phyloP scores from a whole-genome alignment of 805 yeast species.

The Millerozyma acaciae region DNA sequence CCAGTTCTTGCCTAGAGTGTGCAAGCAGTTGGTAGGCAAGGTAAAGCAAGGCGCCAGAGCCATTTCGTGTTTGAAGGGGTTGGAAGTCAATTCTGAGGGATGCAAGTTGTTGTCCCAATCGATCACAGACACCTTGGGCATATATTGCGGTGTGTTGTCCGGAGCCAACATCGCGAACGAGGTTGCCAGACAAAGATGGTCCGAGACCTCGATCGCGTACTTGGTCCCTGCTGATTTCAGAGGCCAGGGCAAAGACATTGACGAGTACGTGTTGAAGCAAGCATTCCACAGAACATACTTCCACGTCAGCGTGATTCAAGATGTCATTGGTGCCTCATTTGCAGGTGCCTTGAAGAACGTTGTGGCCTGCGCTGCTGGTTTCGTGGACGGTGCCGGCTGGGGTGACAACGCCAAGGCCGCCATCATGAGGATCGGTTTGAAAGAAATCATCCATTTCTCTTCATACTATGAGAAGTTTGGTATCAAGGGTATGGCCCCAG shows the following conservation, averaged over 20 bases:
- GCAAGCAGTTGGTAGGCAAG: conserved; percentile 72
- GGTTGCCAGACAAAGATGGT: conserved; percentile 93
- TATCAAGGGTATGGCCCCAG: conserved; percentile 32
- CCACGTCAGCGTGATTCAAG: conserved; percentile 90
- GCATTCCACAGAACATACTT: conserved; percentile 97
- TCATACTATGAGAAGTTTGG: conserved; percentile 57
- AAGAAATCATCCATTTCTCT: conserved; percentile 77
- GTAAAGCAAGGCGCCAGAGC: conserved; percentile 74
- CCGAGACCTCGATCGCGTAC: conserved; percentile 96
- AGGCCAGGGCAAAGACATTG: conserved; percentile 69
- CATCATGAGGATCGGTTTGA: conserved; percentile 90
- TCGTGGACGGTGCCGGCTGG: conserved; percentile 97
- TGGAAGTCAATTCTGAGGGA: conserved; percentile 82
- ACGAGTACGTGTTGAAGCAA: conserved; percentile 65
- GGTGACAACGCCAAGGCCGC: conserved; percentile 99
- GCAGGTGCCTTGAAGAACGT: conserved; percentile 98
- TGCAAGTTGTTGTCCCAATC: conserved; percentile 78
- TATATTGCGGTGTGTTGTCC: conserved; percentile 92
- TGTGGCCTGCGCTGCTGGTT: conserved; percentile 94
- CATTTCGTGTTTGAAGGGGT: conserved; percentile 92
- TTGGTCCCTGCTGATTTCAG: conserved; percentile 65
- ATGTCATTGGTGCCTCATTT: conserved; percentile 92
- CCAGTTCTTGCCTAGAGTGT: conserved; percentile 81
- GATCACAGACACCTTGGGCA: conserved; percentile 75
- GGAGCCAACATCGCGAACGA: conserved; percentile 98